Base-by-base conservation (phyloP, 306 rosid species). In the Morella rubra region DNA sequence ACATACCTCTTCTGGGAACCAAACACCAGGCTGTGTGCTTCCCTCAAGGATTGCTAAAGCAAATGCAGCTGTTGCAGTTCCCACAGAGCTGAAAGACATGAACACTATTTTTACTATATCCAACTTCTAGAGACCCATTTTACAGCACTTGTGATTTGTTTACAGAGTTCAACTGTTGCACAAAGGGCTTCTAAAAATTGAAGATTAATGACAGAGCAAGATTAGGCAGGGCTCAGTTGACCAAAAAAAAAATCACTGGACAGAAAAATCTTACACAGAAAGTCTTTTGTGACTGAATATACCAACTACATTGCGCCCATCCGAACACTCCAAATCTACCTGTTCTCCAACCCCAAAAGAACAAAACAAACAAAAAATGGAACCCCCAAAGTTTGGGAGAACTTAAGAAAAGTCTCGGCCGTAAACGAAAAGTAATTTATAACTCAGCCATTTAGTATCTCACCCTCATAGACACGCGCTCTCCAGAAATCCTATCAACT, bases 1-100 rank as follows among this genome's bases (percentile, higher is more conserved):
- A 49, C 79, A 73, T 73, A 91, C 98, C 91, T 94, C 98, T 89
- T 94, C 98, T 1, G 98, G 98, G 78, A 94, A 94, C 98, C 98
- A 91, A 77, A 94, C 93, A 67, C 98, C 98, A 40, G 98, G 96
- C 69, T 91, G 85, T 44, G 96, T 90, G 82, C 89, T 91, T 77
- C 97, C 98, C 87, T 94, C 97, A 64, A 94, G 93, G 80, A 94
- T 73, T 51, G 97, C 96, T 74, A 94, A 84, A 76, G 84, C 96
- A 86, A 94, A 91, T 79, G 98, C 98, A 62, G 96, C 89, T 55
- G 91, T 84, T 41, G 97, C 62, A 75, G 7, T 37, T 85, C 98
- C 98, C 47, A 90, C 98, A 73, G 91, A 87, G 73, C 98, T 94
- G 86, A 67, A 82, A 76, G 67, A 53, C 54, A 69, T 1, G 79